Conservation (phyloP, 306 rosid species). For the Ormosia semicastrata region DNA sequence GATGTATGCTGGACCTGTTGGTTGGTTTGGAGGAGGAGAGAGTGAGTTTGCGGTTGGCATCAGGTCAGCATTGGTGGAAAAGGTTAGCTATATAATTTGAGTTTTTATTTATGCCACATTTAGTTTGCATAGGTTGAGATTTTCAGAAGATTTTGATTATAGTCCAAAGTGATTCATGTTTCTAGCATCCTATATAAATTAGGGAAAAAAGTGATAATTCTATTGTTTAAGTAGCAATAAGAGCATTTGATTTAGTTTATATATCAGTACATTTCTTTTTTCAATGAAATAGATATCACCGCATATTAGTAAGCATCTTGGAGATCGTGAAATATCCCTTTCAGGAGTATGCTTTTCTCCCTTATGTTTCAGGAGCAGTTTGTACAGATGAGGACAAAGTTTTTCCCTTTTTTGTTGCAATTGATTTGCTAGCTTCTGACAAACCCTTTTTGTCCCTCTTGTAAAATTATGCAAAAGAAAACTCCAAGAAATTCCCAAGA, state of each 20-base stretch:
- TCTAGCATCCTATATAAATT: background rate
- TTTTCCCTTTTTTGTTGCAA: background rate
- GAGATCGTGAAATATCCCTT: background rate
- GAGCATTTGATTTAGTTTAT: background rate
- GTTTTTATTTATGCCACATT: background rate
- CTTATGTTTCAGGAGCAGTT: background rate
- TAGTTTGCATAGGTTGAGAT: background rate
- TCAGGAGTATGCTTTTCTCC: background rate
- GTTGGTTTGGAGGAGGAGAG: slow-evolving; percentile 99
- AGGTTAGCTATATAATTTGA: slow-evolving; percentile 48
- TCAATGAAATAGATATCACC: background rate
- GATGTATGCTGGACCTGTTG: slow-evolving; percentile 98
- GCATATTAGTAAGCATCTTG: background rate
- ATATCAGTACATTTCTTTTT: background rate
- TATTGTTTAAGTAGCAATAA: background rate
- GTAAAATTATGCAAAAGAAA: background rate
- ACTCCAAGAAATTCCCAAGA: background rate
- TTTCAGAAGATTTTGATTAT: slow-evolving; percentile 1
- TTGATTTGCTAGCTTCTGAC: background rate
- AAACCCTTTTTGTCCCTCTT: background rate
- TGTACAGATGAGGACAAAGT: background rate
- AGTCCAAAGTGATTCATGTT: slow-evolving; percentile 11
- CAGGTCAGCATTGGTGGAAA: slow-evolving; percentile 85
- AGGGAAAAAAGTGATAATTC: background rate
- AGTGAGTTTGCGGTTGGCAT: slow-evolving; percentile 98